Base-by-base conservation (phyloP, 768 basidiomycete genomes). In the Fibroporia radiculosa region DNA sequence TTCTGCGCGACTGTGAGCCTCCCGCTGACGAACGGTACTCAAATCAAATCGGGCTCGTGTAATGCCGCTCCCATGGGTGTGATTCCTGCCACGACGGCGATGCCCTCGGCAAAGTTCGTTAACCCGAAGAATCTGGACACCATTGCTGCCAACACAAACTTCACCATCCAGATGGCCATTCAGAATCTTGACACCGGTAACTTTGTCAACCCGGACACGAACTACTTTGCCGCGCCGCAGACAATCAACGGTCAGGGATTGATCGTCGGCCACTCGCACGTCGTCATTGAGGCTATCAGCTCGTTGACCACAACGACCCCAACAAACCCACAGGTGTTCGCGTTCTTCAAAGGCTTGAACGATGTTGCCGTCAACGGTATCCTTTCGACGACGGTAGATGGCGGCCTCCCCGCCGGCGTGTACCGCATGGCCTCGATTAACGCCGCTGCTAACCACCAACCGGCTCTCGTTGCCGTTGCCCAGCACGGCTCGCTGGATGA, bases 331-430 rank as follows among this genome's bases (percentile, higher is more conserved):
- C 64, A 58, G 44, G 63, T 62, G 36, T 83, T 84, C 52, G 68
- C 66, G 23, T 83, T 82, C 67, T 83, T 84, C 76, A 77, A 78
- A 72, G 82, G 66, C 52, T 63, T 68, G 48, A 74, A 68, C 59
- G 52, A 46, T 10, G 65, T 66, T 0, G 69, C 75, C n/a, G 61
- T 58, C 19, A 63, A 57, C 47, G 82, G 80, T 4, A 39, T 57
- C 18, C 50, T 75, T 7, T 53, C 64, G 16, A 64, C 64, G 3
- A 45, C 45, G 1, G 72, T 77, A 40, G 51, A 61, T 3, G 64
- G 56, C 28, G 75, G 75, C 43, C 64, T 77, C 28, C 59, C 65
- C 10, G 64, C 60, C 1, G 75, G 75, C 19, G 37, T 48, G 26
- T 77, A 77, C 61, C 56, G 66, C 27, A 31, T 69, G 13, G 53